Conservation (phyloP, 768 basidiomycete species). For the Naganishia vishniacii region DNA sequence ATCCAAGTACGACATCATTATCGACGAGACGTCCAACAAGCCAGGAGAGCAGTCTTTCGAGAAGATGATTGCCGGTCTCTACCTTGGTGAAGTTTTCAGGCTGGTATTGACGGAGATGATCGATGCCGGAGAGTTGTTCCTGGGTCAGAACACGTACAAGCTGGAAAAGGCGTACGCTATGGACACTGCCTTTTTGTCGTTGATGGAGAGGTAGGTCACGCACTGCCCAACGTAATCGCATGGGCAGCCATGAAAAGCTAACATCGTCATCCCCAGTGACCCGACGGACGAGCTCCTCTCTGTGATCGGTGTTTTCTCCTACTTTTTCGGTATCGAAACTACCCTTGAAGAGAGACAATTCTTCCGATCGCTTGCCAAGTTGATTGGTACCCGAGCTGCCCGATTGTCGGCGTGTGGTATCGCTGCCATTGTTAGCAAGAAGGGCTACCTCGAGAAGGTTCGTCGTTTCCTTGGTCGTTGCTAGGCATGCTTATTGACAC, state of each 20-base stretch:
- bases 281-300: slow-evolving; percentile 93
- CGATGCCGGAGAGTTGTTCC: slow-evolving; percentile 92
- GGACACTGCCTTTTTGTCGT: slow-evolving; percentile 92
- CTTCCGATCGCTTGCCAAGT: slow-evolving; percentile 85
- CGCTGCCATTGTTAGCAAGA: slow-evolving; percentile 90
- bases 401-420: slow-evolving; percentile 91
- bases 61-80: slow-evolving; percentile 96
- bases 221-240: too few relatives aligned
- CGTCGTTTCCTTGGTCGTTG: slow-evolving; percentile 52
- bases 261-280: slow-evolving; percentile 56
- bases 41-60: slow-evolving; percentile 70
- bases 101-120: slow-evolving; percentile 90
- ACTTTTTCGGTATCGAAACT: slow-evolving; percentile 95
- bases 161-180: slow-evolving; percentile 86
- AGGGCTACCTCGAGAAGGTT: slow-evolving; percentile 76
- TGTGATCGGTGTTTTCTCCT: slow-evolving; percentile 92
- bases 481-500: slow-evolving; percentile 15
- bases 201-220: slow-evolving; percentile 77
- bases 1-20: slow-evolving; percentile 85
- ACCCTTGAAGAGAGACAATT: slow-evolving; percentile 94
- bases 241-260: background rate
- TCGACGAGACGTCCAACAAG: slow-evolving; percentile 93
- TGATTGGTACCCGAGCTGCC: slow-evolving; percentile 84
- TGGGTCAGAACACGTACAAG: slow-evolving; percentile 98
- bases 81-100: slow-evolving; percentile 94